Base-by-base conservation (phyloP, 2,329 filamentous ascomycete species). In the Arthrinium phaeospermum region DNA sequence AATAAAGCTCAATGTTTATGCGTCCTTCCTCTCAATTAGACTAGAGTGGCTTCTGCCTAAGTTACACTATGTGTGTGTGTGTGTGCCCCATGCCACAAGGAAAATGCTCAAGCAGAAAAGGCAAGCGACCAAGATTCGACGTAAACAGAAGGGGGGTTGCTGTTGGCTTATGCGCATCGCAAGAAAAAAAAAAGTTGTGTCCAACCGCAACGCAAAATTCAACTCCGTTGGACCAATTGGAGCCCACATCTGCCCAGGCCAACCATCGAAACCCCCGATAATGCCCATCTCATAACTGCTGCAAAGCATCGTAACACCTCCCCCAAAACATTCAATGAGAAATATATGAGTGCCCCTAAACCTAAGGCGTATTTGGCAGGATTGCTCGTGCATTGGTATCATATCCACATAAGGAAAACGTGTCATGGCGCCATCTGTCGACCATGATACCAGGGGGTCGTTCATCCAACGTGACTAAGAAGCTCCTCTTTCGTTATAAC, bases 351-450 rank as follows among this genome's bases (percentile, higher is more conserved):
- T 68, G 57, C 67, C 45, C 67, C 67, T 24, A 68, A 47, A 68
- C 24, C 30, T 14, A 34, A 68, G 14, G 34, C 19, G 53, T 72
- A 34, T 68, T 37, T 44, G 41, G 72, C 69, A 70, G 64, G 44
- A 45, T 53, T 67, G 69, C 68, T 73, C 69, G 69, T 70, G 45
- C 69, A 30, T 49, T 64, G 69, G 69, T 67, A 73, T 73, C 72
- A 71, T 73, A 69, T 70, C 71, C 70, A 73, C 70, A 68, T 73
- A 47, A 71, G 68, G 30, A 73, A 69, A 37, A 30, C 27, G 37
- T 27, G 51, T 41, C 67, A 27, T 22, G 51, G 37, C 34, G 69
- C 7, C 22, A 47, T 46, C 34, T 34, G 47, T 30, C 57, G 57
- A 64, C 57, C 57, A 24, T 41, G 57, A 64, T 37, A 64, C 34